These are phyloP conservation scores for Ophiocordyceps sinensis DNA, from an alignment of 2,329 filamentous ascomycete species.

Conservation along the genomic window DNA sequence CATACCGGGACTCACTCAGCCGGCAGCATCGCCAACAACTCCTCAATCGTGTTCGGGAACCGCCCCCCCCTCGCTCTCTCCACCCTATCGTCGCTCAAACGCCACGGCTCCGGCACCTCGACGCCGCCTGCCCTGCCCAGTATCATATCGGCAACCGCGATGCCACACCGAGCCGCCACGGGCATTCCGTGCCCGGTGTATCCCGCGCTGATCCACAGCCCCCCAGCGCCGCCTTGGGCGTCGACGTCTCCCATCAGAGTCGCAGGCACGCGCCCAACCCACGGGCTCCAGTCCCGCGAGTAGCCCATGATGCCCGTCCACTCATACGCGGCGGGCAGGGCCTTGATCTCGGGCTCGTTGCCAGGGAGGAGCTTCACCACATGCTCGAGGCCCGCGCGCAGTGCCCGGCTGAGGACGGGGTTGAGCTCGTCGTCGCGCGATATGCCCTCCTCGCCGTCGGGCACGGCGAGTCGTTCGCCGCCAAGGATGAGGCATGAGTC, in stretches of 20 bases:
- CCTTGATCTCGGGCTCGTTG: conserved; percentile 21
- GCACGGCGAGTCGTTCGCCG: conserved; percentile 45
- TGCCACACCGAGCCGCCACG: conserved; percentile 51
- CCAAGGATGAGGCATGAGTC: conserved; percentile 50
- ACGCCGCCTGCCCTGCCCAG: conserved; percentile 18
- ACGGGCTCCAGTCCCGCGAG: conserved; percentile 51
- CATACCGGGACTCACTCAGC: too few relatives aligned
- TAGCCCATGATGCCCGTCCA: conserved; percentile 79
- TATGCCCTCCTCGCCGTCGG: conserved; percentile 31
- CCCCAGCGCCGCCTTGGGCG: conserved; percentile 15
- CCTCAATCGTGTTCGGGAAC: too few relatives aligned
- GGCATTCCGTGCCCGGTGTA: conserved; percentile 71
- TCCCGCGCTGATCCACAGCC: conserved; percentile 49
- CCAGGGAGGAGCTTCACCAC: conserved; percentile 26
- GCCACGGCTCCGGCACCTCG: conserved; percentile 28
- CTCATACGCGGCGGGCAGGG: conserved; percentile 40
- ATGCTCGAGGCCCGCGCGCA: conserved; percentile 29
- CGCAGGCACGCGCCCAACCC: conserved; percentile 53
- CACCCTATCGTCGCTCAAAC: conserved; percentile 18
- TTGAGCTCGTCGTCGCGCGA: conserved; percentile 47
- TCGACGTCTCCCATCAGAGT: conserved; percentile 26
- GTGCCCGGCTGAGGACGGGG: conserved; percentile 35
- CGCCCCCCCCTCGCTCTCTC: conserved; percentile 4
- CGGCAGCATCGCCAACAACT: too few relatives aligned
- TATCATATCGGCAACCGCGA: conserved; percentile 48